phyloP scores from a whole-genome alignment of 768 basidiomycete species.

The Rhodocollybia butyracea region DNA sequence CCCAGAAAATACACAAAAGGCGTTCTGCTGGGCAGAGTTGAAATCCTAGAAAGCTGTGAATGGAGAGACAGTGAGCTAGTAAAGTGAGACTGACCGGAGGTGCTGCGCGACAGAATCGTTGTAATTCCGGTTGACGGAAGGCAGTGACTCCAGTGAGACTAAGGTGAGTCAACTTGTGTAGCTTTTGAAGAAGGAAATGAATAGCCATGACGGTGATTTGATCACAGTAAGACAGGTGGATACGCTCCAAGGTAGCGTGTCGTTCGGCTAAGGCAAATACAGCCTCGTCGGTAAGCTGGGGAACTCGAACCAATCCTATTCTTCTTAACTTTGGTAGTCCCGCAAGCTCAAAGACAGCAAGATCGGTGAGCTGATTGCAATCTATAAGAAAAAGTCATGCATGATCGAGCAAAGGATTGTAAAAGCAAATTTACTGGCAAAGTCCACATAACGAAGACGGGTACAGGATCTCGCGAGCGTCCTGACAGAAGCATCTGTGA shows the following conservation, averaged over 20 bases:
- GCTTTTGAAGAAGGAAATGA: constrained; percentile 82
- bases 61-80: background rate
- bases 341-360: constrained; percentile 91
- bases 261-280: constrained; percentile 86
- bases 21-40: constrained; percentile 80
- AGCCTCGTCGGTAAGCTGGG: constrained; percentile 90
- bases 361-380: constrained; percentile 84
- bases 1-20: constrained; percentile 97
- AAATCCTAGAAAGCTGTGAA: constrained; percentile 61
- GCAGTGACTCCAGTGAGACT: constrained; percentile 96
- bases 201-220: constrained; percentile 91
- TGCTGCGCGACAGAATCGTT: constrained; percentile 85
- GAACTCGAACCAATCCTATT: constrained; percentile 92
- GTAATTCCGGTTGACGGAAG: constrained; percentile 81
- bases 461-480: constrained; percentile 84
- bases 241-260: constrained; percentile 85
- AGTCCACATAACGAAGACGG: constrained; percentile 90
- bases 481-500: constrained; percentile 87
- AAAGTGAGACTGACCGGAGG: constrained; percentile 59
- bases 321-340: constrained; percentile 86
- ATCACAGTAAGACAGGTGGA: constrained; percentile 97
- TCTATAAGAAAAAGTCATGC: constrained; percentile 40
- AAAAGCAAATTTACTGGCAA: constrained; percentile 70
- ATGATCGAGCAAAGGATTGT: constrained; percentile 11
- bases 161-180: constrained; percentile 91